Evolutionary conservation across 495 filamentous ascomycete genomes (phyloP).

Genomic region (Hypoxylon lienhwacheense): DNA sequence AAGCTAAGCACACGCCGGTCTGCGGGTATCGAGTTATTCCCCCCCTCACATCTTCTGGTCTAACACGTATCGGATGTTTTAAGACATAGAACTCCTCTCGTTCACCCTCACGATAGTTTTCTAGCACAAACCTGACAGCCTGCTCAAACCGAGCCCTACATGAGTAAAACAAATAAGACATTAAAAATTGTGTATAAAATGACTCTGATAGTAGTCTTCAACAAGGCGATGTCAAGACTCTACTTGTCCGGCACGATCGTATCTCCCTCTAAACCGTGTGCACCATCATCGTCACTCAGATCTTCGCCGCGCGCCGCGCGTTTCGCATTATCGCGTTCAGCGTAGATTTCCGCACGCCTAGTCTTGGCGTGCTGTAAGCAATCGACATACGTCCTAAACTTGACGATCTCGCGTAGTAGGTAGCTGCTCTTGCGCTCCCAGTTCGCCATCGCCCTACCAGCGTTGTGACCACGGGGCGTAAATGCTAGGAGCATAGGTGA

Average conservation of each 20-base stretch:
- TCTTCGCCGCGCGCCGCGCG: constrained; percentile 44
- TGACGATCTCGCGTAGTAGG: constrained; percentile 91
- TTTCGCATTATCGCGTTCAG: constrained; percentile 49
- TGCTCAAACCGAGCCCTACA: no score
- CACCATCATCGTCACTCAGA: constrained; percentile 31
- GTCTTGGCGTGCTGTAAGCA: constrained; percentile 56
- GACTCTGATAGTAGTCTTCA: not conserved
- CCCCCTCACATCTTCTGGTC: constrained; percentile 4
- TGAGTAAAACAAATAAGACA: constrained; percentile 1
- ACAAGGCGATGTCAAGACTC: not conserved
- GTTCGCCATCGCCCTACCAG: constrained; percentile 81
- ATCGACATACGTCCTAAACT: constrained; percentile 94
- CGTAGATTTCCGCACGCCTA: constrained; percentile 51
- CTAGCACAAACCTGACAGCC: not conserved
- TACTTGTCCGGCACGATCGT: constrained; percentile 14
- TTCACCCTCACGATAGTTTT: not conserved
- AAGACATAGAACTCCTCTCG: not conserved
- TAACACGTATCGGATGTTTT: constrained; percentile 20
- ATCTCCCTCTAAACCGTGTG: constrained; percentile 11
- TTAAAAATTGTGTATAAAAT: constrained; percentile 3
- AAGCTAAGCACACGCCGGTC: constrained; percentile 9
- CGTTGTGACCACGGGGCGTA: constrained; percentile 81
- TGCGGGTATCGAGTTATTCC: constrained; percentile 23
- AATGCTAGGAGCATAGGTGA: constrained; percentile 86
- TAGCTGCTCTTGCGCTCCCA: constrained; percentile 96